phyloP scores from a whole-genome alignment of 345 rosid genomes.

The Gossypium mustelinum region DNA sequence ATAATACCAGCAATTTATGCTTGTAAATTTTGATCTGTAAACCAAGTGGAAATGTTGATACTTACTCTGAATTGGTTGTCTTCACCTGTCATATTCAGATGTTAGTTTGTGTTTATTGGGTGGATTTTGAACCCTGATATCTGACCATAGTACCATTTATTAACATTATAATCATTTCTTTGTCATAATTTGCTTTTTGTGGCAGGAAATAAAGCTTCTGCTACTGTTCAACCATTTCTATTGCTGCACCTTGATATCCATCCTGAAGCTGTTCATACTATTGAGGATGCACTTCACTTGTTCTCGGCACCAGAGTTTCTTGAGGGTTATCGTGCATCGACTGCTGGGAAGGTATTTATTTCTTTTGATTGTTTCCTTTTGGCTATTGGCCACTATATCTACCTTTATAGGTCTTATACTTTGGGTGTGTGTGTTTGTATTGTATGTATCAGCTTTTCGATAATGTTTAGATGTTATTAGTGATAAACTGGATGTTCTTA shows the following conservation, averaged over 20 bases:
- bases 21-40: not conserved
- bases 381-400: not conserved
- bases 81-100: not conserved
- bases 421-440: not conserved
- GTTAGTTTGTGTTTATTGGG: not conserved
- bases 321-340: slow-evolving; percentile 79
- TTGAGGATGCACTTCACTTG: slow-evolving; percentile 83
- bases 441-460: not conserved
- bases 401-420: not conserved
- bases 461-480: not conserved
- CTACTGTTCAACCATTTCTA: slow-evolving; percentile 80
- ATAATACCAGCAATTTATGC: not conserved
- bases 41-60: not conserved
- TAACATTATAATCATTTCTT: not conserved
- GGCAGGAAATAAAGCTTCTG: slow-evolving; percentile 77
- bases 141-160: not conserved
- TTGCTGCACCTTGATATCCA: slow-evolving; percentile 85
- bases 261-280: slow-evolving; percentile 61
- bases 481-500: not conserved
- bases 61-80: not conserved
- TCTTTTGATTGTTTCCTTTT: slow-evolving; percentile 1
- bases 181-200: not conserved
- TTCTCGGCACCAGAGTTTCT: slow-evolving; percentile 76
- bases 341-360: slow-evolving; percentile 69
- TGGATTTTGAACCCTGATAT: not conserved